Conservation (phyloP, 2,329 filamentous ascomycete genomes). For the Peltaster fructicola region DNA sequence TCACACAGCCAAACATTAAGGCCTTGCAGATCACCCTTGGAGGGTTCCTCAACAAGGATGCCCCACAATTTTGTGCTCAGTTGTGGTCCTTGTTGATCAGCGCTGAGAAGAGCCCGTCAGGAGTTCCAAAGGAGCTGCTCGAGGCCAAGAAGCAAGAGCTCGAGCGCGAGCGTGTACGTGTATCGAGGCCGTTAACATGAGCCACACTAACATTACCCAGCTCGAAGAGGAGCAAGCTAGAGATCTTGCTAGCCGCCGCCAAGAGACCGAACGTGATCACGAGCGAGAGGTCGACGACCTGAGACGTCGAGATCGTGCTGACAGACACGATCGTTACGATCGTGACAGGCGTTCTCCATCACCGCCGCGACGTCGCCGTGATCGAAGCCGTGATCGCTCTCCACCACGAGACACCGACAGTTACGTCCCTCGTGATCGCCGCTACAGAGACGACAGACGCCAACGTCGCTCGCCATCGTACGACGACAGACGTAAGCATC, state of each 20-base stretch:
- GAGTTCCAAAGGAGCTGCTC: constrained; percentile 82
- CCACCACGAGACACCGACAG: constrained; percentile 36
- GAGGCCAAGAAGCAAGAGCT: constrained; percentile 94
- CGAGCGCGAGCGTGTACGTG: constrained; percentile 81
- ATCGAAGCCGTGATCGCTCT: constrained; percentile 25
- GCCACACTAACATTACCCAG: constrained; percentile 28
- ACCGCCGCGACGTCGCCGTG: constrained; percentile 32
- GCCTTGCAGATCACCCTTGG: constrained; percentile 84
- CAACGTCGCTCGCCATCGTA: constrained; percentile 16
- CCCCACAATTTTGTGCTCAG: constrained; percentile 75
- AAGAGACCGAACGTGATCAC: constrained; percentile 52
- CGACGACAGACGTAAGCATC: constrained; percentile 5
- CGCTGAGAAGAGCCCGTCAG: constrained; percentile 72
- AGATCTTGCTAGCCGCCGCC: constrained; percentile 53
- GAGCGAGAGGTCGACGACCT: constrained; percentile 53
- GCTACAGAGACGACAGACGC: constrained; percentile 21
- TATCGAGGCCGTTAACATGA: neutral
- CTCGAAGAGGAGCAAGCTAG: constrained; percentile 68
- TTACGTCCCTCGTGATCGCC: constrained; percentile 34
- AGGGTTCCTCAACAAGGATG: constrained; percentile 88
- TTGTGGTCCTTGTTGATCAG: constrained; percentile 84
- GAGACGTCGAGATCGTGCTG: constrained; percentile 42
- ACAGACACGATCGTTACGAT: constrained; percentile 16
- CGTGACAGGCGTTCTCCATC: constrained; percentile 32
- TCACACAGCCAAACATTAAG: constrained; percentile 78